Evolutionary conservation across 2,329 filamentous ascomycete genomes (phyloP).

Genomic region (Ceratocystis variospora): DNA sequence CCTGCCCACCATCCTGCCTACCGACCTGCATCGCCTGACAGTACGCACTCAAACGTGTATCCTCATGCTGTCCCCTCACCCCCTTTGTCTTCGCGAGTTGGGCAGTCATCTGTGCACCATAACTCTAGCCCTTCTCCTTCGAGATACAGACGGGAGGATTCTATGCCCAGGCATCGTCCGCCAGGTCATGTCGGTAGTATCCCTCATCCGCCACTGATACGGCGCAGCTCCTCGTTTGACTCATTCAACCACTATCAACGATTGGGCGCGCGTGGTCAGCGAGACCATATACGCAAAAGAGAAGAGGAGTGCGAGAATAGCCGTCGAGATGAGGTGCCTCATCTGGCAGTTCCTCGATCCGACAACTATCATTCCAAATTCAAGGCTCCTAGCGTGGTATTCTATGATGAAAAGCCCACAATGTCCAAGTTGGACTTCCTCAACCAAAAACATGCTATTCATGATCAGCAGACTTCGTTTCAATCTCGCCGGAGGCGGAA

Average conservation of each 20-base stretch:
- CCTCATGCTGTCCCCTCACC: background rate
- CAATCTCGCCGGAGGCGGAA: constrained; percentile 8
- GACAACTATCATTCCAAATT: constrained; percentile 10
- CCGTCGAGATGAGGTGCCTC: background rate
- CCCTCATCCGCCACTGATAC: constrained; percentile 4
- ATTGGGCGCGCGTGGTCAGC: background rate
- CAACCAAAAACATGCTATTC: background rate
- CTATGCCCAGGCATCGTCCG: background rate
- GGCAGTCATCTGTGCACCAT: background rate
- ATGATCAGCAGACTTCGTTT: constrained; percentile 12
- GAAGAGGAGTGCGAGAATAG: constrained; percentile 3
- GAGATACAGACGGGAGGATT: background rate
- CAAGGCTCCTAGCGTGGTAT: constrained; percentile 10
- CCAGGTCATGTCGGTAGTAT: background rate
- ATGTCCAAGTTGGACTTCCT: background rate
- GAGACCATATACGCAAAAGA: constrained; percentile 13
- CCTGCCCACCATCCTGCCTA: background rate
- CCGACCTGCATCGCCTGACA: background rate
- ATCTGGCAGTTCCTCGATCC: constrained; percentile 3
- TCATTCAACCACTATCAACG: constrained; percentile 12
- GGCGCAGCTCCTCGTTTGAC: constrained; percentile 13
- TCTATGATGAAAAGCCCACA: constrained; percentile 16
- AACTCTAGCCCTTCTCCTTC: background rate
- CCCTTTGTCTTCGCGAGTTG: background rate
- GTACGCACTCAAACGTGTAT: background rate